Conservation (phyloP, 1,284 basidiomycete species). For the Leccinum cinnamomeum region DNA sequence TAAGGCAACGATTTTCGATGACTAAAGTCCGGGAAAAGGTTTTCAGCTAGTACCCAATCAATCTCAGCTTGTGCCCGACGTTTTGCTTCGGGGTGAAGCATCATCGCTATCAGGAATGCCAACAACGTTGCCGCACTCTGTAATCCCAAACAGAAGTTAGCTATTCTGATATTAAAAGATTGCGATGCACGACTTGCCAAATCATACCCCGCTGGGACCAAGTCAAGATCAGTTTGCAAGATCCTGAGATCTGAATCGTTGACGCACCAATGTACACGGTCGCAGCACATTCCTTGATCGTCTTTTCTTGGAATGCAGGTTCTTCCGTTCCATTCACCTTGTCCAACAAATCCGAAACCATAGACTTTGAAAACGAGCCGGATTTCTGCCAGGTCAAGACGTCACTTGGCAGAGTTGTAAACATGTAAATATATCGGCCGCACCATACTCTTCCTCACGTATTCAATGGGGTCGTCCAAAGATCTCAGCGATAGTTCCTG, state of each 20-base stretch:
- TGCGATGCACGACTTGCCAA: conserved; percentile 15
- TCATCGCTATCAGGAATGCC: conserved; percentile 34
- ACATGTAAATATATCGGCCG: neutral
- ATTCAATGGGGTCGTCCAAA: conserved; percentile 30
- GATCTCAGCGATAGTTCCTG: conserved; percentile 28
- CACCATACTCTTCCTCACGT: conserved; percentile 31
- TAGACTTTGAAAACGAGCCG: conserved; percentile 32
- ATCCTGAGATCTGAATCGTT: neutral
- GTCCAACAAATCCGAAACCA: conserved; percentile 33
- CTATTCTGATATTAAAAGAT: neutral
- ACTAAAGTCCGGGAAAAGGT: conserved; percentile 26
- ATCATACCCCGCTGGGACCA: conserved; percentile 29
- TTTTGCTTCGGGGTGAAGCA: conserved; percentile 33
- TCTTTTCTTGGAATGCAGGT: conserved; percentile 21
- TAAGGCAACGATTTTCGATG: conserved; percentile 32
- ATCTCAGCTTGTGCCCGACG: conserved; percentile 34
- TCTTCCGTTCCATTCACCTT: conserved; percentile 18
- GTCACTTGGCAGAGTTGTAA: conserved; percentile 4
- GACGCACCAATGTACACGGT: conserved; percentile 9
- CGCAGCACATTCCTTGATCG: conserved; percentile 33
- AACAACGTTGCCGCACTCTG: conserved; percentile 27
- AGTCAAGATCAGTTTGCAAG: neutral
- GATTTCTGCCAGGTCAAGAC: conserved; percentile 14
- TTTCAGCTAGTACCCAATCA: conserved; percentile 24
- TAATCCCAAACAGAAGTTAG: neutral